Evolutionary conservation across 345 rosid species (phyloP).

Genomic region (Citrus unshiu): DNA sequence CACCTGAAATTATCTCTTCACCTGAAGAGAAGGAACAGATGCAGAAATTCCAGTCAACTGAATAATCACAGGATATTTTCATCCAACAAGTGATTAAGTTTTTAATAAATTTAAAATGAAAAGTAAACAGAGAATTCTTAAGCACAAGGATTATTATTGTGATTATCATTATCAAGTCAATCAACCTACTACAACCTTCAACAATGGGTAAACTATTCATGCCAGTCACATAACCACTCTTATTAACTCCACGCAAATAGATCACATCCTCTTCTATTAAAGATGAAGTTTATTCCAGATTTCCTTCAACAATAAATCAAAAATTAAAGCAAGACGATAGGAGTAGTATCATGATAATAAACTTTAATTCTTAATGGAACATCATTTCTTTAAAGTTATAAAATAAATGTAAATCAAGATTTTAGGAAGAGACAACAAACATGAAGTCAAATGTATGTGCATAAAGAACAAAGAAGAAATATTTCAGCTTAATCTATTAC

Average conservation of each 20-base stretch:
- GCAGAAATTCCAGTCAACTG: not conserved
- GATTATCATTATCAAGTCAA: not conserved
- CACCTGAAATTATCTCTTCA: slow-evolving; percentile 96
- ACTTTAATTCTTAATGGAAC: not conserved
- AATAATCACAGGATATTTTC: not conserved
- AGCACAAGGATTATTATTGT: not conserved
- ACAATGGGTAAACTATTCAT: not conserved
- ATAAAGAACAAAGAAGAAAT: not conserved
- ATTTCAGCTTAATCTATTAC: slow-evolving; percentile 24
- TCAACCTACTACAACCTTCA: not conserved
- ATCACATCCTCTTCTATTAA: not conserved
- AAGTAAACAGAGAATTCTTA: not conserved
- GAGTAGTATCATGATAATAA: not conserved
- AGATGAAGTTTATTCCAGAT: not conserved
- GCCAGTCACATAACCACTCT: not conserved
- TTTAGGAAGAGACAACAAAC: not conserved
- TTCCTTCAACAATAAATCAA: not conserved
- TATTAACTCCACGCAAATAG: no score
- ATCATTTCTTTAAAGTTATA: not conserved
- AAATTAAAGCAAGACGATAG: not conserved
- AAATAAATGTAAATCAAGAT: not conserved
- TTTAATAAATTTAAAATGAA: not conserved
- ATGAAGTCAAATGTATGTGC: not conserved
- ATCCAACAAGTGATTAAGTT: not conserved
- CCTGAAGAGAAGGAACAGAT: slow-evolving; percentile 38